Conservation (phyloP, 768 basidiomycete species). For the Lepiota subincarnata region DNA sequence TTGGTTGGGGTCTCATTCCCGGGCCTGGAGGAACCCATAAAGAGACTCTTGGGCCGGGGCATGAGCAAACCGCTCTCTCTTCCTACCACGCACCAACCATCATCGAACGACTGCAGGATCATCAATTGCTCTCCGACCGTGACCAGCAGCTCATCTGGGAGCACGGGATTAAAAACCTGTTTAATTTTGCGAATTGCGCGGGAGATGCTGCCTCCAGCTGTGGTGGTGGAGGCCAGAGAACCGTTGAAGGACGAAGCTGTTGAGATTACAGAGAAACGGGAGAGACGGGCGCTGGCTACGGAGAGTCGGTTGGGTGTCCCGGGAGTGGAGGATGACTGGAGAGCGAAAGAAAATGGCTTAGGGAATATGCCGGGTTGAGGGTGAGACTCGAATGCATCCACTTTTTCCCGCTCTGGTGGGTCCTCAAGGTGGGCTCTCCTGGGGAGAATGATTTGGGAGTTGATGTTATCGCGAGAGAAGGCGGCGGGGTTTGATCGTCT, state of each 20-base stretch:
- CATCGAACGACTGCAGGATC: slow-evolving; percentile 65
- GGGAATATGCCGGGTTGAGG: slow-evolving; percentile 37
- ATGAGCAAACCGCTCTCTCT: slow-evolving; percentile 37
- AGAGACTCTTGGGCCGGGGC: slow-evolving; percentile 34
- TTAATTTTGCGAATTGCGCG: slow-evolving; percentile 49
- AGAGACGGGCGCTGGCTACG: slow-evolving; percentile 2
- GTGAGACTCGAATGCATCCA: slow-evolving; percentile 43
- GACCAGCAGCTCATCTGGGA: slow-evolving; percentile 70
- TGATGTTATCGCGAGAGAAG: slow-evolving; percentile 35
- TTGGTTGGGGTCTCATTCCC: slow-evolving; percentile 17
- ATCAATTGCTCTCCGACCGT: slow-evolving; percentile 55
- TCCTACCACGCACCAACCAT: slow-evolving; percentile 77
- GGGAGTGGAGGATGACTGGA: slow-evolving; percentile 12
- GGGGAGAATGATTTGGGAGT: slow-evolving; percentile 49
- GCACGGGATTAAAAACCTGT: slow-evolving; percentile 62
- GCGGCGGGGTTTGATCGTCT: neutral
- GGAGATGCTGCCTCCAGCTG: slow-evolving; percentile 24
- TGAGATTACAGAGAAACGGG: slow-evolving; percentile 5
- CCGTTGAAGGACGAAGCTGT: slow-evolving; percentile 14
- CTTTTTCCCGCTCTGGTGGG: slow-evolving; percentile 23
- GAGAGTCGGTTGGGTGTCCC: slow-evolving; percentile 13
- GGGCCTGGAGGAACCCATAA: slow-evolving; percentile 17
- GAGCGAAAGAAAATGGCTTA: slow-evolving; percentile 39
- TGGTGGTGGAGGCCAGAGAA: slow-evolving; percentile 32
- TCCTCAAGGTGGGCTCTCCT: slow-evolving; percentile 37